phyloP scores from a whole-genome alignment of 2,329 filamentous ascomycete species.

The Talaromyces albobiverticillius region DNA sequence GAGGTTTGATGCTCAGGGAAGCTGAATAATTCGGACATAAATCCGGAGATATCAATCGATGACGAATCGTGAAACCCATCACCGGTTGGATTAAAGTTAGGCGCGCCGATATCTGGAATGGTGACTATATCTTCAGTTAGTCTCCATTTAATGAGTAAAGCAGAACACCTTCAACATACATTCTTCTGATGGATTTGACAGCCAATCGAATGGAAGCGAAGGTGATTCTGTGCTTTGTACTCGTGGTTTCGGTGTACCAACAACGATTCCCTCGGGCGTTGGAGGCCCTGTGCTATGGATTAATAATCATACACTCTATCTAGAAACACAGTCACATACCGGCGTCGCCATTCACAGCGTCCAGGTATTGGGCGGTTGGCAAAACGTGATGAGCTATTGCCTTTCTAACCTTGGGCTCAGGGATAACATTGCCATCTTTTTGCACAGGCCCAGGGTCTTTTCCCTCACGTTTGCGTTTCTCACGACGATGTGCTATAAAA shows the following conservation, averaged over 20 bases:
- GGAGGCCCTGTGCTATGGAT: slow-evolving; percentile 15
- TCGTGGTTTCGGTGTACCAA: slow-evolving; percentile 15
- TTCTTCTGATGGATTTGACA: background rate
- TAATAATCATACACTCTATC: background rate
- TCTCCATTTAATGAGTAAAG: background rate
- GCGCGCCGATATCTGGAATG: background rate
- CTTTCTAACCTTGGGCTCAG: slow-evolving; percentile 22
- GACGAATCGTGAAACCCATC: background rate
- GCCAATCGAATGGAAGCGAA: background rate
- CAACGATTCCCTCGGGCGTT: slow-evolving; percentile 18
- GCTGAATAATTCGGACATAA: background rate
- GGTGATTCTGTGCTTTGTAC: slow-evolving; percentile 3
- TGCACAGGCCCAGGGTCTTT: slow-evolving; percentile 17
- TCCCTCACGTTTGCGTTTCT: slow-evolving; percentile 19
- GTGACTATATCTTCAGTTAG: background rate
- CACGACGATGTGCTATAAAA: slow-evolving; percentile 17
- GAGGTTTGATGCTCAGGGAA: background rate
- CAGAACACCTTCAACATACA: background rate
- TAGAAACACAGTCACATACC: slow-evolving; percentile 15
- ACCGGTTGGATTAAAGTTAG: background rate
- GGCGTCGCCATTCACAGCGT: slow-evolving; percentile 1
- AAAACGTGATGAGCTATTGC: slow-evolving; percentile 19
- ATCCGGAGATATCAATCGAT: background rate
- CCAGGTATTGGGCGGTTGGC: slow-evolving; percentile 14
- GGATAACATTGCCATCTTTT: slow-evolving; percentile 14